Evolutionary conservation across 257 asterid species (phyloP).

Genomic region (Oldenlandia corymbosa): DNA sequence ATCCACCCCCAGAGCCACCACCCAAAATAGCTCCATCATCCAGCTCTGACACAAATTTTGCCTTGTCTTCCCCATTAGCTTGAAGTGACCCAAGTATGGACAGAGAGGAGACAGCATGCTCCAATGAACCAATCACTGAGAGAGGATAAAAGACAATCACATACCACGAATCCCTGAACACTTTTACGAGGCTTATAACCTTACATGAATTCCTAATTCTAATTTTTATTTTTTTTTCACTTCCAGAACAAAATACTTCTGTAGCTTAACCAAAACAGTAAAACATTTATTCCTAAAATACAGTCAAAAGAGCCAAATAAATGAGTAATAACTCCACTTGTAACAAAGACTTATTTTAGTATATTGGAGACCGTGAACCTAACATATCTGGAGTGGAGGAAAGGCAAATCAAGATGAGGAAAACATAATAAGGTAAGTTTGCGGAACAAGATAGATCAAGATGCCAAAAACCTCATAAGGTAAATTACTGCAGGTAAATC

Average conservation of each 20-base stretch:
- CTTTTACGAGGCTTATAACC: neutral
- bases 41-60: conserved; percentile 31
- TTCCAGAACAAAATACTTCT: too few species aligned
- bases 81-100: conserved; percentile 58
- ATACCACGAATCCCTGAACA: neutral
- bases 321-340: neutral
- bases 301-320: neutral
- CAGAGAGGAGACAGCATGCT: conserved; percentile 61
- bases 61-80: conserved; percentile 74
- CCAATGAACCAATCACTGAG: conserved; percentile 84
- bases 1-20: conserved; percentile 80
- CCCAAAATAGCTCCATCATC: conserved; percentile 35
- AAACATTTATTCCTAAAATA: neutral
- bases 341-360: neutral
- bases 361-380: neutral
- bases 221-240: too few species aligned
- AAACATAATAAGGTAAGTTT: too few species aligned
- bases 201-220: neutral
- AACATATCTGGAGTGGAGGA: neutral
- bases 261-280: neutral
- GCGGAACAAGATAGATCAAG: too few species aligned
- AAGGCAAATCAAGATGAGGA: neutral
- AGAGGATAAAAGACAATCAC: conserved; percentile 19
- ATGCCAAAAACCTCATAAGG: too few species aligned
- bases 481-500: too few species aligned